Evolutionary conservation across 805 yeast genomes (phyloP).

Genomic region (Yamadazyma kitorensis): DNA sequence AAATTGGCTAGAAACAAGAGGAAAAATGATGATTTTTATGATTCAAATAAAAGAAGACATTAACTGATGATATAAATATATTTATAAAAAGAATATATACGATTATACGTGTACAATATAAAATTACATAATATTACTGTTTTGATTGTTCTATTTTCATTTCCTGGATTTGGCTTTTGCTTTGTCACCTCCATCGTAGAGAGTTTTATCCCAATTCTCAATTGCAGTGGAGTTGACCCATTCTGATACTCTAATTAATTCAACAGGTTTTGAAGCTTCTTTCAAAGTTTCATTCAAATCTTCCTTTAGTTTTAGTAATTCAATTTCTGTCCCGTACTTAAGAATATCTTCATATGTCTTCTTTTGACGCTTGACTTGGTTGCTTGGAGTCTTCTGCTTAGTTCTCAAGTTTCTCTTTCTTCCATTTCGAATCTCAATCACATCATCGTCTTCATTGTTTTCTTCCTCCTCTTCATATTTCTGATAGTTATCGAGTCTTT

Average conservation of each 20-base stretch:
- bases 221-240: conserved; percentile 64
- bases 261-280: conserved; percentile 37
- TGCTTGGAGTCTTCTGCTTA: conserved; percentile 19
- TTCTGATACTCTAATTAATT: conserved; percentile 45
- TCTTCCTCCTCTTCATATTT: conserved; percentile 15
- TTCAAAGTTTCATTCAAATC: conserved; percentile 29
- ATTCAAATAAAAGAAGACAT: conserved; percentile 1
- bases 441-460: conserved; percentile 34
- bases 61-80: conserved; percentile 1
- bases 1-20: conserved; percentile 23
- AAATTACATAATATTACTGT: too few species aligned
- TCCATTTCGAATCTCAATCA: conserved; percentile 19
- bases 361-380: conserved; percentile 31
- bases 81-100: not conserved
- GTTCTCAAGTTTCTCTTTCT: conserved; percentile 31
- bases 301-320: conserved; percentile 20
- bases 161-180: conserved; percentile 11
- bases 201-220: conserved; percentile 48
- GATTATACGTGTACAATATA: too few species aligned
- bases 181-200: conserved; percentile 55
- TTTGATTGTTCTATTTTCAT: conserved; percentile 12
- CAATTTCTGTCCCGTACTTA: conserved; percentile 25
- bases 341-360: conserved; percentile 28
- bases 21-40: not conserved
- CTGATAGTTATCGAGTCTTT: conserved; percentile 11